Evolutionary conservation across 2,329 filamentous ascomycete genomes (phyloP).

Genomic region (Monosporascus sp.): DNA sequence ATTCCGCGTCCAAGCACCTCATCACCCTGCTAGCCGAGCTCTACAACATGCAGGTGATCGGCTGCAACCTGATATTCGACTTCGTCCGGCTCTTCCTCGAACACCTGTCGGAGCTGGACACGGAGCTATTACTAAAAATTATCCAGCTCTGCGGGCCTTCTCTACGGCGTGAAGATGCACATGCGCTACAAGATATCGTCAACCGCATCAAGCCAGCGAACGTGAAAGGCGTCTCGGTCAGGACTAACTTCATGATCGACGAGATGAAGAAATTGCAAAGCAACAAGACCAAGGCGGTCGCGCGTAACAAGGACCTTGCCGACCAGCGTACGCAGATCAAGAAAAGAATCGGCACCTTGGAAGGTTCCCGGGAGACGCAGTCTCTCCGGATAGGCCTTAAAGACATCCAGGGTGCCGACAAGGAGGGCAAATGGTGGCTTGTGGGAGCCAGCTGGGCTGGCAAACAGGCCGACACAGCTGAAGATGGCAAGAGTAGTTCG

Average conservation of each 20-base stretch:
- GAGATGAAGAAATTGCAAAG: slow-evolving; percentile 93
- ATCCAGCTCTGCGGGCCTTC: slow-evolving; percentile 78
- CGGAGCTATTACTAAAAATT: slow-evolving; percentile 79
- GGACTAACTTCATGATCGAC: slow-evolving; percentile 97
- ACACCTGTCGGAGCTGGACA: slow-evolving; percentile 76
- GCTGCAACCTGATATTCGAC: slow-evolving; percentile 81
- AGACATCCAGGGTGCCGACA: slow-evolving; percentile 79
- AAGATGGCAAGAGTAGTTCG: slow-evolving; percentile 11
- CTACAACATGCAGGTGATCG: slow-evolving; percentile 87
- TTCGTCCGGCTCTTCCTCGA: slow-evolving; percentile 74
- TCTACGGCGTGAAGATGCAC: slow-evolving; percentile 81
- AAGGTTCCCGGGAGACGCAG: slow-evolving; percentile 50
- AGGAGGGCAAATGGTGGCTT: slow-evolving; percentile 96
- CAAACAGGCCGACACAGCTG: slow-evolving; percentile 17
- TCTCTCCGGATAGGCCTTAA: slow-evolving; percentile 75
- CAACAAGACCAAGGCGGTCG: slow-evolving; percentile 76
- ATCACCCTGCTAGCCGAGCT: slow-evolving; percentile 78
- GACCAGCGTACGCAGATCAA: slow-evolving; percentile 87
- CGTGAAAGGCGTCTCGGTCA: slow-evolving; percentile 68
- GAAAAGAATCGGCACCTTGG: slow-evolving; percentile 77
- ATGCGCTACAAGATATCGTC: slow-evolving; percentile 83
- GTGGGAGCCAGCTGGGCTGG: slow-evolving; percentile 87
- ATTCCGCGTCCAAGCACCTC: slow-evolving; percentile 45
- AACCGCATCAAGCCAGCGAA: slow-evolving; percentile 69
- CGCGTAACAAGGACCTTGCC: slow-evolving; percentile 63